Evolutionary conservation across 1,284 basidiomycete genomes (phyloP), one percentile per base, ranked within the genome.

Genomic region (Cystobasidiaceae sp.): DNA sequence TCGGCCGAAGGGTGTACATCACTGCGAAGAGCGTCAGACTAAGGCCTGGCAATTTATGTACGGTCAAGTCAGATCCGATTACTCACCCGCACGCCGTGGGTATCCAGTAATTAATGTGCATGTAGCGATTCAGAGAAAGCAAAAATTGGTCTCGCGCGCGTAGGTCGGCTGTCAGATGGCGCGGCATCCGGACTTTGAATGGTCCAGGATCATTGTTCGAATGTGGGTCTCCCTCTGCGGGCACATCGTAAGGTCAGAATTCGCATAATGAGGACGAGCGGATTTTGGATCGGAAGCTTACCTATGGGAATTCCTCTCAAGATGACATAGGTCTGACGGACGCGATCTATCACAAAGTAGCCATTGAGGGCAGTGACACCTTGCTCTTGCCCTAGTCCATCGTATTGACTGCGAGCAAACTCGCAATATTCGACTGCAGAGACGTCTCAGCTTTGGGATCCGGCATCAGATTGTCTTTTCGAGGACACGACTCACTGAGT

Each of bases 151-250:
- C 67, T 30, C 62, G 27, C 30, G 59, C 54, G 3, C 62, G 45
- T 7, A 68, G 45, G 7, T 65, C 54, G 9, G 32, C 19, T 7
- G 63, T 68, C 1, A 68, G 43, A 23, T 61, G 48, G 27, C 48
- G 34, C 21, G 67, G 60, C 62, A 63, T 64, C 21, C 67, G 54
- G 28, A 68, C 49, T 44, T 68, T 68, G 56, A 65, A 68, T 15
- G 67, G 67, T 41, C 62, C 60, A 15, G 54, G 49, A 34, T 62
- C 45, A 11, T 30, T 49, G 44, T 65, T 65, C 9, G 49, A 59
- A 27, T 64, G 54, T 17, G 51, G 67, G 21, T 63, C 67, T 11
- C 52, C 62, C 41, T 65, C 67, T 67, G 51, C 15, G 23, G 15
- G 9, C 13, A 25, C 4, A 13, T 32, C n/a, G 56, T 51, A 4